Base-by-base conservation (phyloP, 1,284 basidiomycete species). In the Filobasidium uniguttulatum region DNA sequence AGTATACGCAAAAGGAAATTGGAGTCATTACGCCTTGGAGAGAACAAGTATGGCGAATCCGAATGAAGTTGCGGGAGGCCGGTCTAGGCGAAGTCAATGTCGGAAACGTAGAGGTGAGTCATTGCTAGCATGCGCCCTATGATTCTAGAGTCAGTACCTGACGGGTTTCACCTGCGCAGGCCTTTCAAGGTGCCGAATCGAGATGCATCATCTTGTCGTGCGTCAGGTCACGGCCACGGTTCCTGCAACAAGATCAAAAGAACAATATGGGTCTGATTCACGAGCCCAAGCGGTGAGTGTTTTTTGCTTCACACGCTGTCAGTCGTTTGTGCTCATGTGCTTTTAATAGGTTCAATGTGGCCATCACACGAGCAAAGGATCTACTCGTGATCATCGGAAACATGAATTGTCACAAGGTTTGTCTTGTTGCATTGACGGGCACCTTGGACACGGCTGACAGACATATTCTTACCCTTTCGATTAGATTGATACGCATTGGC, bases 31-130 rank as follows among this genome's bases (percentile, higher is more conserved):
- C 61, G 1, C 68, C 68, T 3, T 71, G 64, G 60, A 49, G 70
- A 28, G 69, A 71, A 53, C 70, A 72, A 48, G 69, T 71, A 0
- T 71, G 69, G 68, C 55, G 63, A n/a, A 53, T 70, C 14, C 67
- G 70, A 48, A 50, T 64, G 1, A 56, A 57, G 3, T 56, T 72
- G 8, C 52, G 70, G 3, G 48, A 53, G n/a, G 36, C 47, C 0
- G 58, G 58, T 1, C 50, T 68, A 0, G 53, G 58, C 2, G 62
- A 60, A 3, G 65, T 72, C 2, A 61, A 68, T 40, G 67, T 70
- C 30, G 69, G 69, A 0, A 62, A 64, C 30, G 63, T 68, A n/a
- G 67, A 68, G 52, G 64, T 60, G 25, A 26, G 55, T 43, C 22
- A 38, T 17, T 26, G 5, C 25, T 19, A 41, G 4, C 28, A 8